Evolutionary conservation across 345 rosid genomes (phyloP).

Genomic region (Eucalyptus sp.): DNA sequence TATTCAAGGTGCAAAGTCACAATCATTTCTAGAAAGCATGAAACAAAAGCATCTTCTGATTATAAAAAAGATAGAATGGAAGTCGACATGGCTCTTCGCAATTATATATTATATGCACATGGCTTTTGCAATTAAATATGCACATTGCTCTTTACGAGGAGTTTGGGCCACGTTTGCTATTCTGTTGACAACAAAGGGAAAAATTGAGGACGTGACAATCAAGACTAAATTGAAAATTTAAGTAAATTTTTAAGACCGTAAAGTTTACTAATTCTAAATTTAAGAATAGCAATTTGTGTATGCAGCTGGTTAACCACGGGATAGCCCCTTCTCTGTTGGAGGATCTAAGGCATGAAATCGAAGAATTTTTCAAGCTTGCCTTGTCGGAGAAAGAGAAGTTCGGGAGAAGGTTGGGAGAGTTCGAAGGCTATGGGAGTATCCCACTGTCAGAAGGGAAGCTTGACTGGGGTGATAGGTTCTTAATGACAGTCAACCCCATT

Average conservation of each 20-base stretch:
- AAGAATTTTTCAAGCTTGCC: constrained; percentile 3
- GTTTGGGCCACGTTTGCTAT: background rate
- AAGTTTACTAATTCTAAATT: background rate
- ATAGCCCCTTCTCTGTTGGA: background rate
- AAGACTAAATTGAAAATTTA: background rate
- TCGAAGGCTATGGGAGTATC: constrained; percentile 1
- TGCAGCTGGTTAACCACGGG: constrained; percentile 8
- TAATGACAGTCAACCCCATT: constrained; percentile 11
- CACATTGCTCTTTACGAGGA: background rate
- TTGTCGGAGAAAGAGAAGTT: background rate
- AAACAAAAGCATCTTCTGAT: background rate
- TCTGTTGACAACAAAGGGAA: background rate
- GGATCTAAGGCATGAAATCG: background rate
- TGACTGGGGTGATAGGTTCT: constrained; percentile 21
- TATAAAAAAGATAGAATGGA: background rate
- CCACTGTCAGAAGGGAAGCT: constrained; percentile 4
- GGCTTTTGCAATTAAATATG: background rate
- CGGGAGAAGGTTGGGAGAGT: background rate
- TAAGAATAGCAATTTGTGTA: background rate
- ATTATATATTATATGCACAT: background rate
- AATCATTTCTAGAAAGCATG: background rate
- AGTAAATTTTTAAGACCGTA: background rate
- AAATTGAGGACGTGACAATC: background rate
- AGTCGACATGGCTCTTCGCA: background rate
- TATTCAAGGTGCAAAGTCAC: background rate